A percentile compares a stretch with the other conserved stretches of the same genome.
Evolutionary conservation across 305 asterid genomes (phyloP).

Genomic region (Fraxinus platypoda): DNA sequence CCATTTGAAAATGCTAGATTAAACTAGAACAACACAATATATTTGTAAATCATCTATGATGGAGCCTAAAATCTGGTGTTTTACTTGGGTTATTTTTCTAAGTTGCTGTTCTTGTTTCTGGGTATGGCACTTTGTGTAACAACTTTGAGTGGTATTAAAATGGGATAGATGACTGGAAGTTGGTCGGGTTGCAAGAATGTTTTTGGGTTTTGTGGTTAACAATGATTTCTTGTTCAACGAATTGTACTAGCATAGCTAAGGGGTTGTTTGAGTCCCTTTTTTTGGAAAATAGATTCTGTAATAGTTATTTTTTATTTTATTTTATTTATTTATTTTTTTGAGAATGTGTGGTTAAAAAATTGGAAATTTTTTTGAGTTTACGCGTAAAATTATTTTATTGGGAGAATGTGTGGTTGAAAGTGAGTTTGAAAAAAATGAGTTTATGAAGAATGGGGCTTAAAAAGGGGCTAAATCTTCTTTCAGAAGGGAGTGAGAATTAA

Average conservation of each 20-base stretch:
- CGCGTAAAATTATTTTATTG: no score
- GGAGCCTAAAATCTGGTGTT: neutral
- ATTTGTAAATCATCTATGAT: neutral
- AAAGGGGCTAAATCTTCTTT: neutral
- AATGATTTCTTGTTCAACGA: neutral
- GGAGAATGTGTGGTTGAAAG: neutral
- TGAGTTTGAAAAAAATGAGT: neutral
- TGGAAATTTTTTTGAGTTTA: neutral
- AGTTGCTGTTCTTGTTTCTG: neutral
- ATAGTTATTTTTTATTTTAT: no score
- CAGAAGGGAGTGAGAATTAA: neutral
- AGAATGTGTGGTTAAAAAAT: neutral
- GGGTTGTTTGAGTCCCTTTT: neutral
- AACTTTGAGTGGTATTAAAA: neutral
- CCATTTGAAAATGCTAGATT: neutral
- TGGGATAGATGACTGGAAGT: neutral
- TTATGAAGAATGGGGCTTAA: neutral
- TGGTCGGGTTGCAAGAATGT: neutral
- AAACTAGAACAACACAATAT: neutral
- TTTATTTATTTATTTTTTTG: neutral
- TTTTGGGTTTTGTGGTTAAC: neutral
- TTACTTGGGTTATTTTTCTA: neutral
- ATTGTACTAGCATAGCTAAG: neutral
- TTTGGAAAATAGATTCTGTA: neutral
- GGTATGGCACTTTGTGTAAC: neutral